These are phyloP conservation scores for Chalaropsis ovoidea DNA, from an alignment of 2,329 filamentous ascomycete species.

Conservation along the genomic window DNA sequence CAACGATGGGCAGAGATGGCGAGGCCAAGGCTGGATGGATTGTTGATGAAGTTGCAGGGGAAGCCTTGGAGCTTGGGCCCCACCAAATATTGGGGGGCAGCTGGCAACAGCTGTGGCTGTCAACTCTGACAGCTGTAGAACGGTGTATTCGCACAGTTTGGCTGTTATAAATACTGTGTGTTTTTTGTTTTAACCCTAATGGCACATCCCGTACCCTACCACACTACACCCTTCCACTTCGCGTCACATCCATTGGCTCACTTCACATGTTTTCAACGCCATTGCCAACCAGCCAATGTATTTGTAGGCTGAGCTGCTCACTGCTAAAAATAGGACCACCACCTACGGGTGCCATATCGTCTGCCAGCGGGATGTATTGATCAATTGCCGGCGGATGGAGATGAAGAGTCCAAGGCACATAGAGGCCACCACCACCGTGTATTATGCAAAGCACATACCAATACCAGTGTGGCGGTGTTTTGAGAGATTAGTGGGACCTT, in stretches of 20 bases:
- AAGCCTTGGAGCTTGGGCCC: constrained; percentile 4
- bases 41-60: constrained; percentile 8
- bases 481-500: not conserved
- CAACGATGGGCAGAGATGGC: not conserved
- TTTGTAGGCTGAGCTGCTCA: not conserved
- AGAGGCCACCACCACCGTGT: not conserved
- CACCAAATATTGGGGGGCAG: not conserved
- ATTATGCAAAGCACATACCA: constrained; percentile 11
- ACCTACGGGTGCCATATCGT: not conserved
- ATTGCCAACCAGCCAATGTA: not conserved
- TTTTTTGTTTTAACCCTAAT: not conserved
- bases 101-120: not conserved
- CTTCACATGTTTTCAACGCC: not conserved
- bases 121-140: not conserved
- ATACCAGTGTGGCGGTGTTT: constrained; percentile 10
- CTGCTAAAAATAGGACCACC: not conserved
- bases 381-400: not conserved
- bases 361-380: constrained; percentile 7
- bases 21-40: not conserved
- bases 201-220: not conserved
- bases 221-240: not conserved
- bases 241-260: not conserved
- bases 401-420: constrained; percentile 2
- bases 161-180: not conserved
- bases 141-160: not conserved